These are phyloP conservation scores for Hippophae rhamnoides DNA, from an alignment of 306 rosid genomes.

Conservation along the genomic window DNA sequence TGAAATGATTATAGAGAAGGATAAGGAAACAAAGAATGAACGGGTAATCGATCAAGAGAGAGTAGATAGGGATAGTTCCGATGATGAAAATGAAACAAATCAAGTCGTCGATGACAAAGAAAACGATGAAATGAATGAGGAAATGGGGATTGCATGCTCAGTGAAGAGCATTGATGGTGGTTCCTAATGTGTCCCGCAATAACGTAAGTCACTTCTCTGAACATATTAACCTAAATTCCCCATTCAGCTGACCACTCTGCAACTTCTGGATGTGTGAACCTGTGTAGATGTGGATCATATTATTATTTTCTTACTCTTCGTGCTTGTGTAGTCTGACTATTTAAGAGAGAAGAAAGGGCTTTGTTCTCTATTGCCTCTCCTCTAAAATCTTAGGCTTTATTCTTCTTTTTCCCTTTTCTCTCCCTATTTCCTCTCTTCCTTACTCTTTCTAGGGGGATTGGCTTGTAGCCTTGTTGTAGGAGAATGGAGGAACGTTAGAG, in stretches of 20 bases:
- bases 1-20: conserved; percentile 20
- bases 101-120: neutral
- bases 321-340: neutral
- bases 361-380: conserved; percentile 6
- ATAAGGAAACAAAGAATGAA: conserved; percentile 15
- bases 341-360: conserved; percentile 9
- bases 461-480: conserved; percentile 7
- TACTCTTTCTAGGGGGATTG: conserved; percentile 5
- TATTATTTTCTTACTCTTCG: neutral
- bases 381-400: neutral
- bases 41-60: neutral
- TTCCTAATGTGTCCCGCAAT: conserved; percentile 28
- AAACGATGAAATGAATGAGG: conserved; percentile 14
- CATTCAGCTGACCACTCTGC: neutral
- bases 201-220: conserved; percentile 29
- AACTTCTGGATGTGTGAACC: conserved; percentile 19
- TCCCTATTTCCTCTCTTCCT: neutral
- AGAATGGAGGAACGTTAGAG: conserved; percentile 4
- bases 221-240: conserved; percentile 11
- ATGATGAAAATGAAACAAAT: neutral
- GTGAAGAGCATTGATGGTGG: conserved; percentile 39
- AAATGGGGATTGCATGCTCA: conserved; percentile 21
- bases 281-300: conserved; percentile 14
- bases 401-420: neutral
- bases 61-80: neutral